These are phyloP conservation scores for Hydrangea macrophylla DNA, from an alignment of 148 eudicot genomes.

Conservation along the genomic window DNA sequence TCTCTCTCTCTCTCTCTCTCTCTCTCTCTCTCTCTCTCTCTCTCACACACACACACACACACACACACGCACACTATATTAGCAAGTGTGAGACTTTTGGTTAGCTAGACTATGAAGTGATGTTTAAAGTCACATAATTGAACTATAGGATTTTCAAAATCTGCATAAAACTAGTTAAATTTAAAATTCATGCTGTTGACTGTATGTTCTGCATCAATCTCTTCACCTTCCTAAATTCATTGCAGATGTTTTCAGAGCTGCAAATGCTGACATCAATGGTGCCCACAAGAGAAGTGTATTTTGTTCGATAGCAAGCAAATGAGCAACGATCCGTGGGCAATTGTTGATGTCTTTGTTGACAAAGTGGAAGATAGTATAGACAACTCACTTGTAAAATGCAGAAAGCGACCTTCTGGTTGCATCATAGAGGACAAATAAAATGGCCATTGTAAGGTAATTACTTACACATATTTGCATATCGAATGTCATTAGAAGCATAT, in stretches of 20 bases:
- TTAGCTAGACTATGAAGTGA: background rate
- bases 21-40: too few relatives aligned
- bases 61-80: too few relatives aligned
- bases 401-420: constrained; percentile 90
- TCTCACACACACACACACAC: too few relatives aligned
- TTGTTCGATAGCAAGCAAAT: constrained; percentile 81
- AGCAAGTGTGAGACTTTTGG: constrained; percentile 28
- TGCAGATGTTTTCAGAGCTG: constrained; percentile 93
- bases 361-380: constrained; percentile 73
- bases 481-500: too few relatives aligned
- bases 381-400: constrained; percentile 62
- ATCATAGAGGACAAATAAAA: constrained; percentile 88
- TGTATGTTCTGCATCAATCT: background rate
- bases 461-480: background rate
- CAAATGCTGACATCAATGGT: constrained; percentile 96
- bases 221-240: constrained; percentile 1
- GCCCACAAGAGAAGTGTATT: constrained; percentile 84
- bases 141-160: too few relatives aligned
- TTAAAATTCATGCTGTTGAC: too few relatives aligned
- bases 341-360: constrained; percentile 85
- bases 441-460: constrained; percentile 95
- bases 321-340: constrained; percentile 80
- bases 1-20: too few relatives aligned
- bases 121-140: background rate
- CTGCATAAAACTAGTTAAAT: too few relatives aligned